Base-by-base conservation (phyloP, 495 filamentous ascomycete genomes). In the Aspergillus olivimuriae region DNA sequence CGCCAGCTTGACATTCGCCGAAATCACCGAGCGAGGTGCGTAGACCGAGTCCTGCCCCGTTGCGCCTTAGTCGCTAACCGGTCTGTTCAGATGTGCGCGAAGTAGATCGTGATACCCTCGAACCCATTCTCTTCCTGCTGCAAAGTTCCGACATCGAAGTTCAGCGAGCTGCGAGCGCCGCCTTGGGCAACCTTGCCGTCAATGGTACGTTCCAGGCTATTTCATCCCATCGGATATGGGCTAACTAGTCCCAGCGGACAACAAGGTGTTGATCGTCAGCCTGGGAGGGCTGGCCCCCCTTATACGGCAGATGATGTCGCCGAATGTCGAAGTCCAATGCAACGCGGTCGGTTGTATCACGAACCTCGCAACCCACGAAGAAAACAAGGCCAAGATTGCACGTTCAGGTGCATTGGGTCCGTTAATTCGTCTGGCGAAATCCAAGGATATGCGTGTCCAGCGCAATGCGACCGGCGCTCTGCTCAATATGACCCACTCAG, bases 291-390 rank as follows among this genome's bases (percentile, higher is more conserved):
- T 98, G 51, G 77, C 79, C 31, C 92, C 94, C 40, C 77, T 98
- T 39, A 98, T 98, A 68, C 83, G 86, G 36, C 94, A 97, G 65
- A 98, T 98, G 92, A 89, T 89, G 74, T 96, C 91, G 31, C 80
- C 83, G n/a, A 98, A 98, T 54, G 92, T 98, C 48, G 92, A 98
- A 65, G 92, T 98, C 23, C 92, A 97, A 63, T 98, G 92, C 76
- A 98, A 98, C 61, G 92, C 92, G 24, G 92, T 98, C 38, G 92
- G 92, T 32, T 98, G 92, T 68, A 97, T 98, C 55, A 98, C 92
- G 4, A 98, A 98, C 58, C 66, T 98, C 21, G 92, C 92, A 46
- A 98, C 92, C 1, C 92, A 98, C 56, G 92, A 98, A 66, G 92
- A 97, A 42, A 98, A 98, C 68, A 98, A 98, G 71, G 88, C 94